Evolutionary conservation across 768 basidiomycete genomes (phyloP).

Genomic region (Tylopilus felleus): DNA sequence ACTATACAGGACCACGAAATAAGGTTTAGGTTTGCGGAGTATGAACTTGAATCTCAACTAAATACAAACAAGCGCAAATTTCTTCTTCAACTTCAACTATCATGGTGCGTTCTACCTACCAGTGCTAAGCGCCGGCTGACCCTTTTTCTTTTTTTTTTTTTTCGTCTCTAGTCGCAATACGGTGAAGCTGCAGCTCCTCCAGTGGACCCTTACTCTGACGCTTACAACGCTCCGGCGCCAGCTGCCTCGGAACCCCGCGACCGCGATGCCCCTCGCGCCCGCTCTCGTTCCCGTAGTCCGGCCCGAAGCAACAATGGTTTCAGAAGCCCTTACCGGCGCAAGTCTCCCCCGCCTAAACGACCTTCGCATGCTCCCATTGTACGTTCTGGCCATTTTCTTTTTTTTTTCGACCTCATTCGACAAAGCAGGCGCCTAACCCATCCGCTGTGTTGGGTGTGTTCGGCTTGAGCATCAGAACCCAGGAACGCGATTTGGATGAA

Average conservation of each 20-base stretch:
- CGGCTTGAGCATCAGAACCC: constrained; percentile 92
- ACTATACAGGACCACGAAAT: constrained; percentile 55
- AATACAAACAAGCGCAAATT: constrained; percentile 46
- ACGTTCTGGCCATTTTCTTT: constrained; percentile 31
- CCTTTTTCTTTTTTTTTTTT: constrained; percentile 10
- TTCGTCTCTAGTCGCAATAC: constrained; percentile 59
- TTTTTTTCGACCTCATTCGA: constrained; percentile 32
- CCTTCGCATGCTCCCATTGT: constrained; percentile 74
- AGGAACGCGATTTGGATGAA: constrained; percentile 91
- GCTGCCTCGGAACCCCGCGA: constrained; percentile 45
- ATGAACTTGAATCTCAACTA: constrained; percentile 26
- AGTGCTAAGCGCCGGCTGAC: background rate
- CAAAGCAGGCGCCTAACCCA: constrained; percentile 78
- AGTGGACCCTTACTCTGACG: constrained; percentile 80
- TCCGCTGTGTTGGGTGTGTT: constrained; percentile 95
- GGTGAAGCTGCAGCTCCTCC: constrained; percentile 54
- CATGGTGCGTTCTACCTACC: constrained; percentile 51
- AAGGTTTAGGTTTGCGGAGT: constrained; percentile 35
- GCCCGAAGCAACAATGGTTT: constrained; percentile 50
- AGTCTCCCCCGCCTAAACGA: constrained; percentile 59
- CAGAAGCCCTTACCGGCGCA: constrained; percentile 58
- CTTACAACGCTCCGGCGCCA: constrained; percentile 65
- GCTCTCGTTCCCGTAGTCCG: constrained; percentile 75
- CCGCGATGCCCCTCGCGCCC: constrained; percentile 58
- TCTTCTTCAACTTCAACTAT: constrained; percentile 51